phyloP scores from a whole-genome alignment of 1,284 basidiomycete species.

The Marasmius oreades region DNA sequence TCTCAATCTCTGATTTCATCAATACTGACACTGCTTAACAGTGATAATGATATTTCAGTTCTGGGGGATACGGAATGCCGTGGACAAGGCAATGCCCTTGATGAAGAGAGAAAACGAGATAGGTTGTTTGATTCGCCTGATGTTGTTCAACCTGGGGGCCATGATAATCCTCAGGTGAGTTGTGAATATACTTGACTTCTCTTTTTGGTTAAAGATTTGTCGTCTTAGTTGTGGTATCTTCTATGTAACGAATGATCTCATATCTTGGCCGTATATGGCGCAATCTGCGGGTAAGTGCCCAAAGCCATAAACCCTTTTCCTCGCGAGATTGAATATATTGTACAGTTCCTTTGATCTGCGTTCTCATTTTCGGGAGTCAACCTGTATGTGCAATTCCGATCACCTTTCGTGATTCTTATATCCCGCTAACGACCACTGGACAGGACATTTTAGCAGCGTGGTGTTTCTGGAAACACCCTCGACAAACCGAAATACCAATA shows the following conservation, averaged over 20 bases:
- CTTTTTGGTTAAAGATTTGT: slow-evolving; percentile 1
- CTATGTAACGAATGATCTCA: slow-evolving; percentile 31
- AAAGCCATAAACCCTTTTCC: slow-evolving; percentile 2
- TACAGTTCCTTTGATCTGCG: slow-evolving; percentile 41
- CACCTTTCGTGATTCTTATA: neutral
- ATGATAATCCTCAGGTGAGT: neutral
- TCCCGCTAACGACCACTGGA: slow-evolving; percentile 1
- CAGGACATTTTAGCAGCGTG: slow-evolving; percentile 36
- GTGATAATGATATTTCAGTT: slow-evolving; percentile 17
- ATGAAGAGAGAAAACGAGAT: slow-evolving; percentile 31
- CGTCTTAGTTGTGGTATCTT: slow-evolving; percentile 33
- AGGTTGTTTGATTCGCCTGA: slow-evolving; percentile 32
- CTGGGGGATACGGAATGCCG: slow-evolving; percentile 16
- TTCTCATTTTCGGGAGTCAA: slow-evolving; percentile 46
- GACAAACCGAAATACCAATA: slow-evolving; percentile 1
- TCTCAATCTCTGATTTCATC: no score
- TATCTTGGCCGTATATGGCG: slow-evolving; percentile 43
- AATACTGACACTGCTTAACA: neutral
- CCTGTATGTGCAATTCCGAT: slow-evolving; percentile 26
- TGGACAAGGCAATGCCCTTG: slow-evolving; percentile 24
- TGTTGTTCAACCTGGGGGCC: slow-evolving; percentile 34
- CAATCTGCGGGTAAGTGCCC: slow-evolving; percentile 44
- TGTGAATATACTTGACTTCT: neutral
- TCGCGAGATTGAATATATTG: neutral
- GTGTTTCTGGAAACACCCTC: slow-evolving; percentile 26